Evolutionary conservation across 495 filamentous ascomycete genomes (phyloP).

Genomic region (Pyronema omphalodes): DNA sequence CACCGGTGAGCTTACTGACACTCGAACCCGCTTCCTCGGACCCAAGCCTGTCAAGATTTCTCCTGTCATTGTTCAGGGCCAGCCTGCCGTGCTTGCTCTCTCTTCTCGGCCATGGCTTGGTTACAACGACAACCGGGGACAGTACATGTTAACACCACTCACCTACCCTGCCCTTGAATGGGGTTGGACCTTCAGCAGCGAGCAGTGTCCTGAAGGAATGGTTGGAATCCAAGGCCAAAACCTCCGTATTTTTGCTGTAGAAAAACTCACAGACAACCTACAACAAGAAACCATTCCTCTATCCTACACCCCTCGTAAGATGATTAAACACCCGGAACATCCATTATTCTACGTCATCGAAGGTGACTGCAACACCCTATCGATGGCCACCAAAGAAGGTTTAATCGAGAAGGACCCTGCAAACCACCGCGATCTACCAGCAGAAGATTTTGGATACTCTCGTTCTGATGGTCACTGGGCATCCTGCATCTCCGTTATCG

Average conservation of each 20-base stretch:
- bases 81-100: slow-evolving; percentile 73
- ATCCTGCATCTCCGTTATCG: slow-evolving; percentile 78
- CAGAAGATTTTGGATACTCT: slow-evolving; percentile 81
- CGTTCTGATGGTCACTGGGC: slow-evolving; percentile 75
- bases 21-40: slow-evolving; percentile 80
- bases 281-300: slow-evolving; percentile 75
- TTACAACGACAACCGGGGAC: slow-evolving; percentile 33
- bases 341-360: slow-evolving; percentile 87
- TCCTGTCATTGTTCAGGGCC: slow-evolving; percentile 62
- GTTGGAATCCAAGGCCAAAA: slow-evolving; percentile 85
- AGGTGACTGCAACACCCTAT: slow-evolving; percentile 74
- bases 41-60: slow-evolving; percentile 76
- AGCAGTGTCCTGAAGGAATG: slow-evolving; percentile 84
- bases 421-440: slow-evolving; percentile 32
- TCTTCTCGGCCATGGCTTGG: slow-evolving; percentile 86
- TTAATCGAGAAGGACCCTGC: slow-evolving; percentile 53
- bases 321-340: slow-evolving; percentile 73
- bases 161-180: slow-evolving; percentile 77
- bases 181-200: slow-evolving; percentile 89
- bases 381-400: slow-evolving; percentile 47
- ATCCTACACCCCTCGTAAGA: slow-evolving; percentile 74
- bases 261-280: slow-evolving; percentile 69
- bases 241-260: slow-evolving; percentile 75
- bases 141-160: slow-evolving; percentile 78
- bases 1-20: slow-evolving; percentile 86